Percentiles rank a stretch among this genome's conserved stretches.
Conservation (phyloP, 805 yeast genomes). For the Kodamaea neixiangensis region DNA sequence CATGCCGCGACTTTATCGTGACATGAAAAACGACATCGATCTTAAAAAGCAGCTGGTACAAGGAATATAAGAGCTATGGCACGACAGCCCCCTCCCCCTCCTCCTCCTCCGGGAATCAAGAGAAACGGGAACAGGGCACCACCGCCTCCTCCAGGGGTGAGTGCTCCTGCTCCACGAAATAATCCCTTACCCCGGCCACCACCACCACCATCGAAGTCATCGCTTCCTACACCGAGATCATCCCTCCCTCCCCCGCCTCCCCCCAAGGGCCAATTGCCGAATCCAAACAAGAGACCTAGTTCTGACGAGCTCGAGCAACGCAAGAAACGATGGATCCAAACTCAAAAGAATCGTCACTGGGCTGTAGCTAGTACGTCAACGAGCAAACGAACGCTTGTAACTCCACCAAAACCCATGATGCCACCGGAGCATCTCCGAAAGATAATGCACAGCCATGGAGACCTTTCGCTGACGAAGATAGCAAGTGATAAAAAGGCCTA, state of each 20-base stretch:
- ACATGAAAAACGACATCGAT: neutral
- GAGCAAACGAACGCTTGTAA: slow-evolving; percentile 48
- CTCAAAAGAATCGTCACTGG: slow-evolving; percentile 60
- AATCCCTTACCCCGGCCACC: neutral
- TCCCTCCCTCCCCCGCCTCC: slow-evolving; percentile 18
- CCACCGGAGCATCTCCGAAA: slow-evolving; percentile 93
- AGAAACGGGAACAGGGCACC: slow-evolving; percentile 3
- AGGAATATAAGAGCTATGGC: neutral
- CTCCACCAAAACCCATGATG: slow-evolving; percentile 72
- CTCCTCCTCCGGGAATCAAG: slow-evolving; percentile 2
- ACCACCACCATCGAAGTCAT: slow-evolving; percentile 15
- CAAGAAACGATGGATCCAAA: slow-evolving; percentile 59
- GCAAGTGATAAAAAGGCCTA: slow-evolving; percentile 85
- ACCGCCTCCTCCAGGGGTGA: slow-evolving; percentile 7
- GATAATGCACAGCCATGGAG: slow-evolving; percentile 81
- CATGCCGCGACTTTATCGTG: no score
- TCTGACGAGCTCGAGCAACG: slow-evolving; percentile 37
- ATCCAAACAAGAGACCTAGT: slow-evolving; percentile 8
- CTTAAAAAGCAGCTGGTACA: neutral
- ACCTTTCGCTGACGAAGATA: slow-evolving; percentile 74
- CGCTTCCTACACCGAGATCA: slow-evolving; percentile 10
- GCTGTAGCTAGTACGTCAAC: slow-evolving; percentile 15
- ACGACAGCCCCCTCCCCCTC: slow-evolving; percentile 6
- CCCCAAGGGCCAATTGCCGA: slow-evolving; percentile 7
- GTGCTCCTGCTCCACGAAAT: neutral